Evolutionary conservation across 2,329 filamentous ascomycete species (phyloP).

Genomic region (Penicillium frequentans): DNA sequence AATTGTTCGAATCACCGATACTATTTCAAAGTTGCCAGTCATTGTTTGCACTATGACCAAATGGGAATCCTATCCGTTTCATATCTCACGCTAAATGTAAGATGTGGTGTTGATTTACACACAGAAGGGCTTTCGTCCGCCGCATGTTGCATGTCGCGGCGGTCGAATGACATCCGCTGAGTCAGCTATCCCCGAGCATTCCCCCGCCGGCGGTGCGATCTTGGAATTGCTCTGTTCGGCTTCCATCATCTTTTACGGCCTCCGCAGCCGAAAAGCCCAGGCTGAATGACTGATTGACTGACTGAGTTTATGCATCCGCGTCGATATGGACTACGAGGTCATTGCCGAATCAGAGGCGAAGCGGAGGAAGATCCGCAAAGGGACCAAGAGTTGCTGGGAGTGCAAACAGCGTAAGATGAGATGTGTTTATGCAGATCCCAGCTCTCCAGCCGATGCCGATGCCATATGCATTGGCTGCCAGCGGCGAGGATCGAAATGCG

Average conservation of each 20-base stretch:
- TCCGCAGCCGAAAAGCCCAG: background rate
- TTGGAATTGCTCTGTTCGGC: background rate
- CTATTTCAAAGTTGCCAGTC: too few species aligned
- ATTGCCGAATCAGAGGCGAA: background rate
- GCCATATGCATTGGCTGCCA: slow-evolving; percentile 15
- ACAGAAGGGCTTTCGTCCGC: background rate
- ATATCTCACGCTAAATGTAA: background rate
- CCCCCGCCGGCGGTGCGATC: background rate
- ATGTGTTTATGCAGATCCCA: slow-evolving; percentile 2
- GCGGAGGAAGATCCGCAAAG: slow-evolving; percentile 30
- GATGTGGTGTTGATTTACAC: background rate
- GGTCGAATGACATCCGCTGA: background rate
- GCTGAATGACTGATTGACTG: background rate
- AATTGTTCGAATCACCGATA: too few species aligned
- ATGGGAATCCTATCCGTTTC: background rate
- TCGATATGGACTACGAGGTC: background rate
- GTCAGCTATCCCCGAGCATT: background rate
- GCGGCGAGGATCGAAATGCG: slow-evolving; percentile 32
- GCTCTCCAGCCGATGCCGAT: background rate
- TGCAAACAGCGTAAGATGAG: slow-evolving; percentile 18
- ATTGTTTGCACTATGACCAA: too few species aligned
- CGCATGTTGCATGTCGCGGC: background rate
- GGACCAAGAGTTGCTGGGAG: slow-evolving; percentile 34
- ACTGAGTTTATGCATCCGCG: background rate
- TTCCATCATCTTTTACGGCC: background rate